These are phyloP conservation scores for Colletotrichum sp. DNA, from an alignment of 2,329 filamentous ascomycete genomes.

Conservation along the genomic window DNA sequence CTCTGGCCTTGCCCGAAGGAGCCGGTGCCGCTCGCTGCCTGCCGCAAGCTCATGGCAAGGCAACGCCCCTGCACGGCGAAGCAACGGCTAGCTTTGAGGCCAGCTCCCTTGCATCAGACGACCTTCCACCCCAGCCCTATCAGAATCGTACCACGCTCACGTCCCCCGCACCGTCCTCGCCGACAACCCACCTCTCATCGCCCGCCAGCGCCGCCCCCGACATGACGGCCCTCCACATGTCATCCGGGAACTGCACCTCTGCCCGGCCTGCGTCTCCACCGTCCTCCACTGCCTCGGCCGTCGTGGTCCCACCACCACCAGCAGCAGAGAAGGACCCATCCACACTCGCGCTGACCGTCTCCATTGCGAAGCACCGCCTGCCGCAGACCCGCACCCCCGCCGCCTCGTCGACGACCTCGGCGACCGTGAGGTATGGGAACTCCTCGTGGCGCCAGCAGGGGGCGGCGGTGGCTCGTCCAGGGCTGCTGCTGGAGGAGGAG, in stretches of 20 bases:
- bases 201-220: conserved; percentile 60
- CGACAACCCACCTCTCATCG: conserved; percentile 66
- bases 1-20: not conserved
- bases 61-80: not conserved
- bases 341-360: conserved; percentile 46
- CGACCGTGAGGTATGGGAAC: conserved; percentile 55
- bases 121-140: conserved; percentile 15
- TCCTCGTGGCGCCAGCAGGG: conserved; percentile 62
- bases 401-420: conserved; percentile 45
- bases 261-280: conserved; percentile 10
- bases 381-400: conserved; percentile 52
- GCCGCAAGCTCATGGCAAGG: not conserved
- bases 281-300: not conserved
- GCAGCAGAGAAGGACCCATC: not conserved
- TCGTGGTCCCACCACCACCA: not conserved
- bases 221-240: conserved; percentile 53
- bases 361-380: conserved; percentile 51
- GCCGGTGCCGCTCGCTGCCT: not conserved
- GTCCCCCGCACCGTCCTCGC: conserved; percentile 56
- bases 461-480: conserved; percentile 25
- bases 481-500: not conserved
- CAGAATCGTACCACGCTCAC: conserved; percentile 60
- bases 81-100: not conserved
- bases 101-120: not conserved
- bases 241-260: conserved; percentile 46